These are phyloP conservation scores for Dendrocalamus latiflorus DNA, from an alignment of 202 grass and related monocot genomes.

Conservation along the genomic window DNA sequence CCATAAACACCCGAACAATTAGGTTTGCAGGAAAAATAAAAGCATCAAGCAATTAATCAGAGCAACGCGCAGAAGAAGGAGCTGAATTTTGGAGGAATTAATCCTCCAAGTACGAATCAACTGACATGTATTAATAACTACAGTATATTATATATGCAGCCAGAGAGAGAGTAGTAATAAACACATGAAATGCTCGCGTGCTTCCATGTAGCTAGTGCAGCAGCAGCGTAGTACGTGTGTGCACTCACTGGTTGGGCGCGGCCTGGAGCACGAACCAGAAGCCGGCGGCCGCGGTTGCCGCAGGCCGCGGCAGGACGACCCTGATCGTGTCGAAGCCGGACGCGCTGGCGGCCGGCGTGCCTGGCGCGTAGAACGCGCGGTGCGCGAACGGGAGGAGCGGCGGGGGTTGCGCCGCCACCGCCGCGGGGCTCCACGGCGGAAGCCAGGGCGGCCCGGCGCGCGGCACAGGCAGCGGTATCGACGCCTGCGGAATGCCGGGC, in stretches of 20 bases:
- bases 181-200: too few relatives aligned
- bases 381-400: slow-evolving; percentile 23
- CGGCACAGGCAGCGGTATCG: slow-evolving; percentile 9
- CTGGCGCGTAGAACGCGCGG: slow-evolving; percentile 23
- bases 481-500: slow-evolving; percentile 42
- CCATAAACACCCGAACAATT: not conserved
- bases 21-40: not conserved
- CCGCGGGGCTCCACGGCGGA: slow-evolving; percentile 29
- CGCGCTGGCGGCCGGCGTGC: not conserved
- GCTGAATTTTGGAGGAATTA: slow-evolving; percentile 2
- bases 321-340: slow-evolving; percentile 36
- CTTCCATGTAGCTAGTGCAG: not conserved
- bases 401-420: not conserved
- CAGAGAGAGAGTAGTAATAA: slow-evolving; percentile 25
- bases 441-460: slow-evolving; percentile 30
- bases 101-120: slow-evolving; percentile 8
- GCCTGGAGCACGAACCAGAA: slow-evolving; percentile 82
- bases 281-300: slow-evolving; percentile 21
- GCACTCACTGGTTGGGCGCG: slow-evolving; percentile 67
- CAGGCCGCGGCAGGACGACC: slow-evolving; percentile 49
- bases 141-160: not conserved
- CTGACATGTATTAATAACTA: not conserved
- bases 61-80: not conserved
- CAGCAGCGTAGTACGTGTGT: not conserved
- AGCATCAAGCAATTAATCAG: not conserved